Evolutionary conservation across 2,329 filamentous ascomycete species (phyloP), one percentile per base, ranked within the genome.

Genomic region (Huntiella savannae): DNA sequence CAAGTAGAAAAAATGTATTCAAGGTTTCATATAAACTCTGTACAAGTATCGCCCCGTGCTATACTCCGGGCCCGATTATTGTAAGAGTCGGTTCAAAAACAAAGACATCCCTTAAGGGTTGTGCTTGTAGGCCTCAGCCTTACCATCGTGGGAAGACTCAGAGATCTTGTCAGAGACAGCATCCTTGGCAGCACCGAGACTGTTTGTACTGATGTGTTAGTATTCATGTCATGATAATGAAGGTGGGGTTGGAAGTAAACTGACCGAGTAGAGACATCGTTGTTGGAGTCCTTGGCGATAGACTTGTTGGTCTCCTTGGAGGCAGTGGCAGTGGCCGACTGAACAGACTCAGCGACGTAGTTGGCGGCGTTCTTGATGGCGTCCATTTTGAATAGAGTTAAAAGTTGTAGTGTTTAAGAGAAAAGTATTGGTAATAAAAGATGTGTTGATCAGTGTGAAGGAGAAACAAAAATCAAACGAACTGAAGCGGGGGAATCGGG

Each of bases 261-360:
- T 59, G 60, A 70, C 68, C 77, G 75, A 59, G 70, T 75, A 56
- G 60, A 53, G 46, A 75, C 10, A 51, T 54, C 55, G 53, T 65
- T 69, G 56, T 77, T 65, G 59, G 57, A 57, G 59, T 76, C 70
- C 70, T 81, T 80, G 60, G 77, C 77, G 54, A 75, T 64, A 54
- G 67, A 60, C 73, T 81, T 81, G 74, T 81, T 81, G 66, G 66
- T 65, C 67, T 81, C 75, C 71, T 82, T 80, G 65, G 67, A 72
- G 52, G 70, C 68, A 55, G 68, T 66, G 51, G 68, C 63, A 54
- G 65, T 57, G 44, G 66, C 65, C 55, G 74, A 68, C 67, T 79
- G 70, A 57, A 79, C 60, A 54, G 66, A 65, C 70, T 82, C 77
- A 54, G 72, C 63, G 63, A 79, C 74, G 71, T 79, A 79, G 73